Percentiles rank a stretch among this genome's conserved stretches.
Evolutionary conservation across 441 rosid species (phyloP).

Genomic region (Sinapis alba): DNA sequence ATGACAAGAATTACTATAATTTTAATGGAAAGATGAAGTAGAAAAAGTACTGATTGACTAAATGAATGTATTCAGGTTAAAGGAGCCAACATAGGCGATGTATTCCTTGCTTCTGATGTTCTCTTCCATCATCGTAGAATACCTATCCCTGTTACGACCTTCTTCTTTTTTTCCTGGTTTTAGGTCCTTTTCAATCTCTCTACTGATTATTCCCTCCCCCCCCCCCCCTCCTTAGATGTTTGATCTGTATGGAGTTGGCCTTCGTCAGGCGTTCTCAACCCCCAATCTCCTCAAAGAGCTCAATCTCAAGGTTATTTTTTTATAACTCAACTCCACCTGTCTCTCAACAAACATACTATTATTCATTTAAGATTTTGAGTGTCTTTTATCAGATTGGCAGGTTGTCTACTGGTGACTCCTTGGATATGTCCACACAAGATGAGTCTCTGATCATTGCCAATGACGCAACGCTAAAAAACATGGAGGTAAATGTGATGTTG

Average conservation of each 20-base stretch:
- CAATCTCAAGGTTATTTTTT: constrained; percentile 60
- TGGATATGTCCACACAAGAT: constrained; percentile 83
- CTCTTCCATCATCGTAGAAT: too few relatives aligned
- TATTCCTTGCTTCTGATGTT: too few relatives aligned
- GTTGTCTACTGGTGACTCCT: constrained; percentile 93
- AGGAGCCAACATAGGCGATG: too few relatives aligned
- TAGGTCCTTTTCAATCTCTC: neutral
- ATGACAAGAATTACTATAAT: too few relatives aligned
- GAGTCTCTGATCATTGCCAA: constrained; percentile 77
- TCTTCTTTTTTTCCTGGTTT: too few relatives aligned
- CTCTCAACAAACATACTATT: neutral
- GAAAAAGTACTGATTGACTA: too few relatives aligned
- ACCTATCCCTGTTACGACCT: too few relatives aligned
- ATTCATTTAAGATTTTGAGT: neutral
- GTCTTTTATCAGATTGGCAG: constrained; percentile 62
- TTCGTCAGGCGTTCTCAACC: constrained; percentile 62
- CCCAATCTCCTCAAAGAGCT: constrained; percentile 79
- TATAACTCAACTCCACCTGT: neutral
- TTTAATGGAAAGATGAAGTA: too few relatives aligned
- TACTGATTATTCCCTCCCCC: too few relatives aligned
- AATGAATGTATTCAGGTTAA: too few relatives aligned
- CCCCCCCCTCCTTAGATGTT: constrained; percentile 75
- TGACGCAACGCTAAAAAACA: constrained; percentile 85
- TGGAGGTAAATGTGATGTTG: constrained; percentile 79
- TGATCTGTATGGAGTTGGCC: constrained; percentile 92